phyloP scores from a whole-genome alignment of 257 asterid species.

The Fraxinus excelsior region DNA sequence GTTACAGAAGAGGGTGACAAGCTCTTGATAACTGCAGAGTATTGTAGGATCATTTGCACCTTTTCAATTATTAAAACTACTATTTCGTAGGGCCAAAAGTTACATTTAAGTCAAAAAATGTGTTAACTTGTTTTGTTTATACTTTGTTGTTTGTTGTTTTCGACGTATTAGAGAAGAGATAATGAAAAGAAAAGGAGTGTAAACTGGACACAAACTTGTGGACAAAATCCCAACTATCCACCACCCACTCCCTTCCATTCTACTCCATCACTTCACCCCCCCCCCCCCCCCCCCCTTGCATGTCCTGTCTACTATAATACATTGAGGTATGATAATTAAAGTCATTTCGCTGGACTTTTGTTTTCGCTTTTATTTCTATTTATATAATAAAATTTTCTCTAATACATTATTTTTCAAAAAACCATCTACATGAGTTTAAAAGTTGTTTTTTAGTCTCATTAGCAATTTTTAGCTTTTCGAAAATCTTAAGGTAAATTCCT shows the following conservation, averaged over 20 bases:
- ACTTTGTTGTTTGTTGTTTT: conserved; percentile 55
- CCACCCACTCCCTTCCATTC: conserved; percentile 62
- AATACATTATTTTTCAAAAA: too few relatives aligned
- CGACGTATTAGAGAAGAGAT: conserved; percentile 28
- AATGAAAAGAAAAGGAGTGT: conserved; percentile 35
- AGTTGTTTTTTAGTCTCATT: too few relatives aligned
- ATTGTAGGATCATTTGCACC: conserved; percentile 19
- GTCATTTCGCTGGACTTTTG: too few relatives aligned
- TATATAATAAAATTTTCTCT: too few relatives aligned
- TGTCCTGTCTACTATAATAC: conserved; percentile 7
- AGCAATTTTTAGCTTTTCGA: too few relatives aligned
- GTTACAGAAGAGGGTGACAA: conserved; percentile 25
- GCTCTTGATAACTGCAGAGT: conserved; percentile 26
- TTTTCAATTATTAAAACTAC: conserved; percentile 28
- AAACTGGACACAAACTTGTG: conserved; percentile 54
- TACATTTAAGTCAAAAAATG: conserved; percentile 27
- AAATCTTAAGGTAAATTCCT: too few relatives aligned
- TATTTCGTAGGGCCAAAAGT: conserved; percentile 44
- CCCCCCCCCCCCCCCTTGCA: conserved; percentile 34
- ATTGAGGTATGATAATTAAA: conserved; percentile 5
- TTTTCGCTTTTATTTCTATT: too few relatives aligned
- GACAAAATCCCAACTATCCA: conserved; percentile 74
- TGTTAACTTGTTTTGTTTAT: conserved; percentile 46
- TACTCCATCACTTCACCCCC: conserved; percentile 58
- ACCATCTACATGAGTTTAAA: too few relatives aligned